phyloP scores from a whole-genome alignment of 140 eudicot species.

The Bidens hawaiensis region DNA sequence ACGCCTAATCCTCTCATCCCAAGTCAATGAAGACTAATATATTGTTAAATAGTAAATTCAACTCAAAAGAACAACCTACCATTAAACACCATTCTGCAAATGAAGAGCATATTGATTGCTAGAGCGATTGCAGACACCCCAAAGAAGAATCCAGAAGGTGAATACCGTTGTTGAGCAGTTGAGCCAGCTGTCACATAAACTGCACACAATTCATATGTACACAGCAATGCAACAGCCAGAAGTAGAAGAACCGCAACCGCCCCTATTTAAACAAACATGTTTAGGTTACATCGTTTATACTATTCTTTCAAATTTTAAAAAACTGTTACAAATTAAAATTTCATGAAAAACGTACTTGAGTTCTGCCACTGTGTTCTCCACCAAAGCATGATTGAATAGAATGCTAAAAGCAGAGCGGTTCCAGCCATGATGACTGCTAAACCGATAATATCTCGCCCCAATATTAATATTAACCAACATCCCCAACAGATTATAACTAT shows the following conservation, averaged over 20 bases:
- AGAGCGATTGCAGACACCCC: constrained; percentile 98
- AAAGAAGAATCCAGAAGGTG: constrained; percentile 98
- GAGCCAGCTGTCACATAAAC: constrained; percentile 96
- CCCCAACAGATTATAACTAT: constrained; percentile 85
- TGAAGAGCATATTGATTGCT: constrained; percentile 97
- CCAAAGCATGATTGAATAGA: constrained; percentile 99
- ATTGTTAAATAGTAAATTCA: too few species aligned
- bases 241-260: constrained; percentile 99
- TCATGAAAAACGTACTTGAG: constrained; percentile 61
- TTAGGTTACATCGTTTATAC: neutral
- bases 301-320: neutral
- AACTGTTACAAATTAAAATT: neutral
- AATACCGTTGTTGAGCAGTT: constrained; percentile 83
- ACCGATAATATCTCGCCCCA: constrained; percentile 87
- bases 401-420: constrained; percentile 90
- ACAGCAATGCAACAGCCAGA: constrained; percentile 92
- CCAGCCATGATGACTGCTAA: constrained; percentile 99
- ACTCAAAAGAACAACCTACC: constrained; percentile 41
- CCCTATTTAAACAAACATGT: constrained; percentile 41
- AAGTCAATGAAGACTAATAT: too few species aligned
- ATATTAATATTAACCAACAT: constrained; percentile 72
- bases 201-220: constrained; percentile 95
- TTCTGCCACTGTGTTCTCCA: constrained; percentile 99
- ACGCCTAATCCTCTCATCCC: too few species aligned
- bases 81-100: constrained; percentile 96